These are phyloP conservation scores for Suillus luteus DNA, from an alignment of 768 basidiomycete species.

Conservation along the genomic window DNA sequence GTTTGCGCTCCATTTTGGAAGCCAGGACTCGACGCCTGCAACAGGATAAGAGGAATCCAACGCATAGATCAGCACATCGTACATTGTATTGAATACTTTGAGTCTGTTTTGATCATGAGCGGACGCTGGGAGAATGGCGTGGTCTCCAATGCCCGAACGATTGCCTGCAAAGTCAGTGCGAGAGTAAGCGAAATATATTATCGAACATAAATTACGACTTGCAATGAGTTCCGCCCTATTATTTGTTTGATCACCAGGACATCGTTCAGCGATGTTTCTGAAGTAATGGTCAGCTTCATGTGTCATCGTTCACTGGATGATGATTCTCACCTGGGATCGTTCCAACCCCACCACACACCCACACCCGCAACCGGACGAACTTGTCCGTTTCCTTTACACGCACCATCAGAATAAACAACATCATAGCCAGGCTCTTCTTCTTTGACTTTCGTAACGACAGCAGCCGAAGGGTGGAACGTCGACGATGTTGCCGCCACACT, in stretches of 20 bases:
- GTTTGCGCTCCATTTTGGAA: conserved; percentile 64
- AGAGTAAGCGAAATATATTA: conserved; percentile 2
- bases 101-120: conserved; percentile 83
- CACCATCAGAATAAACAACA: conserved; percentile 86
- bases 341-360: conserved; percentile 86
- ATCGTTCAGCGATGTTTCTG: conserved; percentile 82
- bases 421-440: conserved; percentile 35
- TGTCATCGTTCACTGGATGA: not conserved
- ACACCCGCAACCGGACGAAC: conserved; percentile 69
- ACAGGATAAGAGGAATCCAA: not conserved
- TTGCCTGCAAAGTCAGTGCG: conserved; percentile 55
- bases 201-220: conserved; percentile 14
- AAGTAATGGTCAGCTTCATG: not conserved
- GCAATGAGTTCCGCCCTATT: conserved; percentile 89
- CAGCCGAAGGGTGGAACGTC: conserved; percentile 7
- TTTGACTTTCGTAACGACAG: conserved; percentile 9
- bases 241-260: conserved; percentile 83
- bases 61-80: conserved; percentile 18
- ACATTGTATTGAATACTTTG: conserved; percentile 84
- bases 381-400: conserved; percentile 82
- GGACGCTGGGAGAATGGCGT: conserved; percentile 55
- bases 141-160: conserved; percentile 78
- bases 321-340: conserved; percentile 56
- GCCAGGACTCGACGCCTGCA: conserved; percentile 69
- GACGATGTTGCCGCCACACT: not conserved